These are phyloP conservation scores for Pyrenochaeta sp. DNA, from an alignment of 2,329 filamentous ascomycete genomes.

Conservation along the genomic window DNA sequence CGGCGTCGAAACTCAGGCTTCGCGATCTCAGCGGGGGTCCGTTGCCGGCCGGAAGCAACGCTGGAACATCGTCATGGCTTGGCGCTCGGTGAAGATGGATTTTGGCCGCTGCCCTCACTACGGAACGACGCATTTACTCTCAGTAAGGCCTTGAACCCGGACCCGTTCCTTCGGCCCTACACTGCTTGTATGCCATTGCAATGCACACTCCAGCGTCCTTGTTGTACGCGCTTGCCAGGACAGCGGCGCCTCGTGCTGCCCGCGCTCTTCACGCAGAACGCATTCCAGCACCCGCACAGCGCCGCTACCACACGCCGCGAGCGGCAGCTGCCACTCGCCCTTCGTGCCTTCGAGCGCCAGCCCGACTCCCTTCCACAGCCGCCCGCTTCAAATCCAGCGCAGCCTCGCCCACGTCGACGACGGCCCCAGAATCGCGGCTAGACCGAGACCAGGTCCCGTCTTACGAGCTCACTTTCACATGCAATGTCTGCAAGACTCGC, in stretches of 20 bases:
- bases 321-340: conserved; percentile 31
- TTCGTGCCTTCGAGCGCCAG: conserved; percentile 15
- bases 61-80: conserved; percentile 23
- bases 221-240: conserved; percentile 32
- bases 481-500: conserved; percentile 80
- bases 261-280: conserved; percentile 20
- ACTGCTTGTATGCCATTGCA: not conserved
- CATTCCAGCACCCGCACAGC: conserved; percentile 36
- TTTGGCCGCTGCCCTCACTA: not conserved
- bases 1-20: not conserved
- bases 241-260: conserved; percentile 20
- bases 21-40: conserved; percentile 6
- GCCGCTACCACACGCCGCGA: conserved; percentile 40
- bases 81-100: conserved; percentile 9
- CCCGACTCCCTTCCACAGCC: conserved; percentile 14
- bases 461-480: conserved; percentile 92
- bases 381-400: conserved; percentile 38
- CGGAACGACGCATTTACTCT: not conserved
- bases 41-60: conserved; percentile 1
- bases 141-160: not conserved
- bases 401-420: conserved; percentile 35
- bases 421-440: conserved; percentile 45
- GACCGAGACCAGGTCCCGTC: conserved; percentile 64
- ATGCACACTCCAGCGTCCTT: conserved; percentile 38
- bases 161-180: not conserved